Percentiles rank a stretch among this genome's conserved stretches.
Conservation (phyloP, 106 monocot species). For the Cymbidium sinense region DNA sequence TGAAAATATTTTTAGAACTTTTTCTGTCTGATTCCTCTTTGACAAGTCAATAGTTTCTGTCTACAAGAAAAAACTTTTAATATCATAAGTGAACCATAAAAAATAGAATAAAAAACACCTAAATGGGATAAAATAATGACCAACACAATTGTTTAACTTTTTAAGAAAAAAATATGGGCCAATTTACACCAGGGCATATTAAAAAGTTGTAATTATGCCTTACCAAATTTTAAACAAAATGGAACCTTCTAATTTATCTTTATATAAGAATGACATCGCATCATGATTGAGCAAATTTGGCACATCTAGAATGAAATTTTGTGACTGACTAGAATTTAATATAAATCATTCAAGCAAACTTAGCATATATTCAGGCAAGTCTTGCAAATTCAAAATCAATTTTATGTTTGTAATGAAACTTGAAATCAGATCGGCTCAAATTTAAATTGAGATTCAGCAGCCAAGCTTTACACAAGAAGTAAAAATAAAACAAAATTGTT, state of each 20-base stretch:
- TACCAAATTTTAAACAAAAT: neutral
- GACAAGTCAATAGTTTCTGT: conserved; percentile 77
- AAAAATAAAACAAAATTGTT: neutral
- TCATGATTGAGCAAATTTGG: neutral
- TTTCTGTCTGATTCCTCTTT: conserved; percentile 22
- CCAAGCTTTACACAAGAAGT: neutral
- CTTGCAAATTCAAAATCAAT: neutral
- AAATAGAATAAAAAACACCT: neutral
- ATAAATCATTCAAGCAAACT: neutral
- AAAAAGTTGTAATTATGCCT: neutral
- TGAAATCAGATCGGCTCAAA: neutral
- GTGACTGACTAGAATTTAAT: neutral
- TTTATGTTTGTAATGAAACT: neutral
- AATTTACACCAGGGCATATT: neutral
- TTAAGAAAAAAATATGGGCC: too few relatives aligned
- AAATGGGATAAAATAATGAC: neutral
- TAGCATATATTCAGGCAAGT: neutral
- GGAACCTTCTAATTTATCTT: neutral
- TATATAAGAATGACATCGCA: neutral
- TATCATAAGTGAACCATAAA: neutral
- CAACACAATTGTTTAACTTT: neutral
- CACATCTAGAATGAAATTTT: neutral
- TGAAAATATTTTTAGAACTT: conserved; percentile 50
- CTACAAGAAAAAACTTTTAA: conserved; percentile 31
- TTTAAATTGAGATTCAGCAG: neutral